Conservation (phyloP, 1,284 basidiomycete genomes). For the Sanguinoderma infundibulare region DNA sequence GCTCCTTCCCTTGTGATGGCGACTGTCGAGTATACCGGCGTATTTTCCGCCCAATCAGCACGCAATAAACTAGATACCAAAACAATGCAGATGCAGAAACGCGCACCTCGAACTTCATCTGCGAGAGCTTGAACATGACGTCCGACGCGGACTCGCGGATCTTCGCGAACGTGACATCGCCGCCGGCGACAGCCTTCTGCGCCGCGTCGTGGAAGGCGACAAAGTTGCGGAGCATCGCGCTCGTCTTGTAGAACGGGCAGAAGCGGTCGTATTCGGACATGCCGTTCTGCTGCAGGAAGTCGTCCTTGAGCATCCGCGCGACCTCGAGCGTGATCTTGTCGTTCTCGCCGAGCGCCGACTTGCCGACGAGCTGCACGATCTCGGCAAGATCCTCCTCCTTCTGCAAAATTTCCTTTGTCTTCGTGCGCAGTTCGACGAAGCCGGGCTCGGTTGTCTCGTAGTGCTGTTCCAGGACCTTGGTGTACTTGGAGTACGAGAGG, state of each 20-base stretch:
- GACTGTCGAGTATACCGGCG: conserved; percentile 50
- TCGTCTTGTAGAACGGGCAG: conserved; percentile 99
- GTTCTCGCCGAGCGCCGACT: conserved; percentile 94
- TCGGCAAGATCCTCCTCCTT: conserved; percentile 99
- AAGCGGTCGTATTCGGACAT: conserved; percentile 98
- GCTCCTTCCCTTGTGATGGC: conserved; percentile 84
- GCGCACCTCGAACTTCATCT: conserved; percentile 96
- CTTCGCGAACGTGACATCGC: conserved; percentile 91
- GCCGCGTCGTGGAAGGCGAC: conserved; percentile 94
- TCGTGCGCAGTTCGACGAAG: conserved; percentile 90
- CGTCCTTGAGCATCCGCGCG: conserved; percentile 96
- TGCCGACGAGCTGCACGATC: conserved; percentile 99
- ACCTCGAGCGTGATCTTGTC: conserved; percentile 99
- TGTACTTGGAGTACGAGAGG: conserved; percentile 98
- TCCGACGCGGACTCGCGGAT: conserved; percentile 90
- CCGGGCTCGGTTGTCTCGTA: conserved; percentile 93
- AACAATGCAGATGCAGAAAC: background rate
- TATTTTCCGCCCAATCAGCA: conserved; percentile 1
- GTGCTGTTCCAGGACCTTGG: conserved; percentile 92
- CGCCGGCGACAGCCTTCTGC: conserved; percentile 82
- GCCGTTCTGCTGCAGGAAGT: conserved; percentile 99
- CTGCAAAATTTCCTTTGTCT: conserved; percentile 96
- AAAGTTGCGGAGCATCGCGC: conserved; percentile 95
- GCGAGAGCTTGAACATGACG: conserved; percentile 93
- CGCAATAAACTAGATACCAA: background rate